A percentile compares a stretch with the other conserved stretches of the same genome.
Conservation (phyloP, 73 alveolate genomes). For the Stentor roeselii region DNA sequence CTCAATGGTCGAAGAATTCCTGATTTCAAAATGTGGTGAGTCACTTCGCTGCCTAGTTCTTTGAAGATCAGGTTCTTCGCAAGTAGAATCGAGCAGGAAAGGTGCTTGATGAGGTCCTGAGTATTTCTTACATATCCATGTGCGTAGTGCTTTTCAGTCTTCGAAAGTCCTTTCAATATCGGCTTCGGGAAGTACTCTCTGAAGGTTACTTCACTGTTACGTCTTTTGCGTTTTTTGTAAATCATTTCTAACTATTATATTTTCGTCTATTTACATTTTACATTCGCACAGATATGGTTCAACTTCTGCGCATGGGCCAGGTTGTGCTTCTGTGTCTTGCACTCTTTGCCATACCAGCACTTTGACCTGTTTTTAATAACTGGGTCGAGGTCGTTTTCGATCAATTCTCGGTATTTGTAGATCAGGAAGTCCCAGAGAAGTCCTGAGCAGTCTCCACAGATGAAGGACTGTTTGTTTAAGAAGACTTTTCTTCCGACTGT, state of each 20-base stretch:
- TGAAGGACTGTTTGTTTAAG: slow-evolving; percentile 31
- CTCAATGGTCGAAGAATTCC: background rate
- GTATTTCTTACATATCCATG: background rate
- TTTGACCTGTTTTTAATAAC: slow-evolving; percentile 38
- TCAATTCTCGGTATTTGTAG: slow-evolving; percentile 46
- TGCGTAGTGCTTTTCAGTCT: background rate
- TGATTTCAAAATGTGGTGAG: background rate
- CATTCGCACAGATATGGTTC: slow-evolving; percentile 50
- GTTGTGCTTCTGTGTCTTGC: slow-evolving; percentile 59
- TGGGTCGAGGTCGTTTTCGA: slow-evolving; percentile 42
- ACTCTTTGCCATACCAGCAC: slow-evolving; percentile 68
- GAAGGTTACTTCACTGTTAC: background rate
- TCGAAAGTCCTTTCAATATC: background rate
- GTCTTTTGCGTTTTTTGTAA: background rate
- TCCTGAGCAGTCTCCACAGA: slow-evolving; percentile 43
- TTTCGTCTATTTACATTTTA: background rate
- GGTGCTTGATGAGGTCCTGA: background rate
- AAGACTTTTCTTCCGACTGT: slow-evolving; percentile 25
- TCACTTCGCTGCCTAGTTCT: background rate
- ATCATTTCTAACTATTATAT: too few species aligned
- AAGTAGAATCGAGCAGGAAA: background rate
- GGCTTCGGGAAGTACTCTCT: background rate
- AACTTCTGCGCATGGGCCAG: slow-evolving; percentile 59
- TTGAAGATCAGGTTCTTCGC: background rate
- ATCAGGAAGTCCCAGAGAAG: slow-evolving; percentile 54